Evolutionary conservation across 2,329 filamentous ascomycete genomes (phyloP).

Genomic region (Paraphoma chrysanthemicola): DNA sequence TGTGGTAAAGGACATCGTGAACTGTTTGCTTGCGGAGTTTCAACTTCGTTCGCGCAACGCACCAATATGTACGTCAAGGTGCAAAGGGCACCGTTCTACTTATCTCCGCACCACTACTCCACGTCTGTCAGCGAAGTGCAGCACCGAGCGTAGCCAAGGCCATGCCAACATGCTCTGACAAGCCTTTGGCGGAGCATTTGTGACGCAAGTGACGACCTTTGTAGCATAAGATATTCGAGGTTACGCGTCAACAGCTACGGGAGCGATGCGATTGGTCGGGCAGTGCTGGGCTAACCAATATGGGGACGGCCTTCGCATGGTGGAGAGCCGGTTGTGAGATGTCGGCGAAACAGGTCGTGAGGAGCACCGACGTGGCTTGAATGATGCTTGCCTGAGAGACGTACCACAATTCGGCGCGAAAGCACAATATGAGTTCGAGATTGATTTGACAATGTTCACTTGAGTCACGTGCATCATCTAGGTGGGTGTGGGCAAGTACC

Average conservation of each 20-base stretch:
- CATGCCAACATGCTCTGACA: constrained; percentile 4
- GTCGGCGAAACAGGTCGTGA: constrained; percentile 31
- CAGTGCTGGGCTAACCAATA: constrained; percentile 9
- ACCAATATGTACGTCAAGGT: not conserved
- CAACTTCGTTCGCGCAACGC: too few relatives aligned
- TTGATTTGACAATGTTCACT: too few relatives aligned
- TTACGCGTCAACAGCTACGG: constrained; percentile 30
- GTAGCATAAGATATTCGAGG: constrained; percentile 14
- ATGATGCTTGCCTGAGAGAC: constrained; percentile 1
- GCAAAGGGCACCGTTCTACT: constrained; percentile 6
- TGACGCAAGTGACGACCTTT: constrained; percentile 21
- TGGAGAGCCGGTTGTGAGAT: constrained; percentile 40
- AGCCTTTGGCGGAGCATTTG: constrained; percentile 7
- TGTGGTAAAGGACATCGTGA: constrained; percentile 13
- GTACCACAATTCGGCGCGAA: not conserved
- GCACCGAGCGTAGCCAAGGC: constrained; percentile 13
- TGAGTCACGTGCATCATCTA: too few relatives aligned
- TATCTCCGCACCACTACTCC: constrained; percentile 6
- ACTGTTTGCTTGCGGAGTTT: not conserved
- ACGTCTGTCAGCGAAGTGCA: constrained; percentile 3
- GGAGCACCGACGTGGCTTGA: constrained; percentile 23
- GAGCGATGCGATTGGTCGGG: constrained; percentile 18
- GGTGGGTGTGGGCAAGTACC: too few relatives aligned
- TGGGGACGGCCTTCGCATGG: constrained; percentile 18
- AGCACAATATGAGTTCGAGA: not conserved